A percentile compares a stretch with the other conserved stretches of the same genome.
Evolutionary conservation across 257 asterid species (phyloP).

Genomic region (Ballota nigra): DNA sequence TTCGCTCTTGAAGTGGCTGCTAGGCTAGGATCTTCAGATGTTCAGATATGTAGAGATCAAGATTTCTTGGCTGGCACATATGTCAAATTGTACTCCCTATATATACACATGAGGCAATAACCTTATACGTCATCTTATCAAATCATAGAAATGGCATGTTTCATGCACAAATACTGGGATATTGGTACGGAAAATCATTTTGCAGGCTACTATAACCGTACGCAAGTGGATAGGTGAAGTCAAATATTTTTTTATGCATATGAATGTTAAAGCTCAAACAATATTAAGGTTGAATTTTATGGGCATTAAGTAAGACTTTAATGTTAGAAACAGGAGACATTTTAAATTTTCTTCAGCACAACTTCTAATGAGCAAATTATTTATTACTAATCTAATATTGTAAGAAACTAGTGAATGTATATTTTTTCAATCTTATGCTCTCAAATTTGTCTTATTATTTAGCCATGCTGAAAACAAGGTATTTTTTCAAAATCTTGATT

Average conservation of each 20-base stretch:
- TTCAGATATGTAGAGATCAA: not conserved
- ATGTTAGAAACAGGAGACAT: not conserved
- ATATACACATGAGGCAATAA: not conserved
- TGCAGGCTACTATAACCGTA: slow-evolving; percentile 11
- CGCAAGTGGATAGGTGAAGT: not conserved
- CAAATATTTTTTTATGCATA: not conserved
- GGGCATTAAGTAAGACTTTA: not conserved
- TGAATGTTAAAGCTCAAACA: slow-evolving; percentile 7
- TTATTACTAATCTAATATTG: not conserved
- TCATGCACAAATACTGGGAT: slow-evolving; percentile 37
- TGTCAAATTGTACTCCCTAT: not conserved
- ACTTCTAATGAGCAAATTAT: not conserved
- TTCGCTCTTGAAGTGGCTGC: slow-evolving; percentile 1
- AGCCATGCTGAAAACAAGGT: not conserved
- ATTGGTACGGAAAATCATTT: slow-evolving; percentile 19
- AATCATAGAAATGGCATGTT: slow-evolving; percentile 31
- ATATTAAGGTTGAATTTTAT: slow-evolving; percentile 1
- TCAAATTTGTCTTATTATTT: not conserved
- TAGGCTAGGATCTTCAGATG: not conserved
- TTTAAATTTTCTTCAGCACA: not conserved
- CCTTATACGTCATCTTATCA: not conserved
- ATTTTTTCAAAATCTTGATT: not conserved
- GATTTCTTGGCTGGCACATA: slow-evolving; percentile 5
- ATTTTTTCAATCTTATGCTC: not conserved
- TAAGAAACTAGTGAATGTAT: not conserved